These are phyloP conservation scores for Mrakia gelida DNA, from an alignment of 768 basidiomycete genomes.

Conservation along the genomic window DNA sequence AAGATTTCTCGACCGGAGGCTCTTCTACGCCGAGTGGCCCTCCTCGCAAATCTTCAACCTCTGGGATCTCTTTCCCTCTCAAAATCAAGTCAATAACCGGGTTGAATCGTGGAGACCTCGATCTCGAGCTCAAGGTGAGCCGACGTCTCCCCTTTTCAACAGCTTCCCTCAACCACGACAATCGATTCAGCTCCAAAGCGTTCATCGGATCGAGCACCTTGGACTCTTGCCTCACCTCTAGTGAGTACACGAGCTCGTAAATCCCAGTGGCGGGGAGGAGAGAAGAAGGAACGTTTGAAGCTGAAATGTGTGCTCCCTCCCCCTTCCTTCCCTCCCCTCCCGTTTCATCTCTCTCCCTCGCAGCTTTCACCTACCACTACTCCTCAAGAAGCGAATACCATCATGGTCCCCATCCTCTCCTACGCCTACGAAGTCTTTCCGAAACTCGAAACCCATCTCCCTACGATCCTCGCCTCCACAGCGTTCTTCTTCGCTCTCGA, in stretches of 20 bases:
- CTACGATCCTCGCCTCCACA: conserved; percentile 9
- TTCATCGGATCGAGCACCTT: not conserved
- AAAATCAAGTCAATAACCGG: not conserved
- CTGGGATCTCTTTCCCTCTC: too few species aligned
- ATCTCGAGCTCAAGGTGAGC: not conserved
- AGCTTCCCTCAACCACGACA: not conserved
- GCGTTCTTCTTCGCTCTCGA: conserved; percentile 17
- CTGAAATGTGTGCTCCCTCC: not conserved
- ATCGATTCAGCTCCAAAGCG: not conserved
- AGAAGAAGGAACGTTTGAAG: not conserved
- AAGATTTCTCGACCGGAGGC: too few species aligned
- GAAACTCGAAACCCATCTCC: conserved; percentile 5
- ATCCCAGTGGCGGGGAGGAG: not conserved
- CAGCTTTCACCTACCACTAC: not conserved
- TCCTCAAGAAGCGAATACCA: not conserved
- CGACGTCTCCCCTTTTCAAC: not conserved
- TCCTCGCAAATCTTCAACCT: too few species aligned
- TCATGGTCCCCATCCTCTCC: conserved; percentile 5
- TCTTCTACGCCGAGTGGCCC: too few species aligned
- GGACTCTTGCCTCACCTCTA: not conserved
- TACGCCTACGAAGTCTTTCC: not conserved
- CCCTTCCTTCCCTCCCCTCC: not conserved
- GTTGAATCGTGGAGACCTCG: not conserved
- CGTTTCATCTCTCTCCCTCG: not conserved
- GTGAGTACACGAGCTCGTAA: not conserved